Evolutionary conservation across 2,329 filamentous ascomycete species (phyloP).

Genomic region (Epichloe gansuensis): DNA sequence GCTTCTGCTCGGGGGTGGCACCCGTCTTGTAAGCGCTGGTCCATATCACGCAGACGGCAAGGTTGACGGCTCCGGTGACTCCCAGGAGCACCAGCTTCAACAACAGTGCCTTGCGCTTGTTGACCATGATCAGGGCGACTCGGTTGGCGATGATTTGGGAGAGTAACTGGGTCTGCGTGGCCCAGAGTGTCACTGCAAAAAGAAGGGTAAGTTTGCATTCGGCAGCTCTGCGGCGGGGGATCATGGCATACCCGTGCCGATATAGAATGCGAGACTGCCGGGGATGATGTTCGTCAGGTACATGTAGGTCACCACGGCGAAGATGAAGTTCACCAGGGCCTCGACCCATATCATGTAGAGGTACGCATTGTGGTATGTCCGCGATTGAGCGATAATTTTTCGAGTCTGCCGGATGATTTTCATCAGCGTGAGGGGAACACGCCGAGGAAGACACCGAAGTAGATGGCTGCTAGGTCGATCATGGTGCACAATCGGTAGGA

Average conservation of each 20-base stretch:
- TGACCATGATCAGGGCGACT: conserved; percentile 28
- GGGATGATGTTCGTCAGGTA: conserved; percentile 13
- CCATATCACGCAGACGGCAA: conserved; percentile 29
- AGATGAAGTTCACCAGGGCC: conserved; percentile 13
- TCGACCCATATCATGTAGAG: conserved; percentile 18
- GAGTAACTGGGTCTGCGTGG: conserved; percentile 25
- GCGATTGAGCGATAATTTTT: conserved; percentile 10
- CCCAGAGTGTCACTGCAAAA: conserved; percentile 8
- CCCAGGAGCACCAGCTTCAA: conserved; percentile 25
- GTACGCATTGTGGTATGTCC: conserved; percentile 12
- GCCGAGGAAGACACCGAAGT: conserved; percentile 16
- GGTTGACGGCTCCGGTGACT: conserved; percentile 24
- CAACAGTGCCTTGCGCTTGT: conserved; percentile 19
- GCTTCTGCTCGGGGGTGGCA: conserved; percentile 4
- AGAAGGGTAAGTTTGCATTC: background rate
- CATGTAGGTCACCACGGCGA: conserved; percentile 15
- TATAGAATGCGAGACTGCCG: conserved; percentile 2
- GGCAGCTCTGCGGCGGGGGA: background rate
- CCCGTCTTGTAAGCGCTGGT: conserved; percentile 20
- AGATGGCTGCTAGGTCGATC: conserved; percentile 13
- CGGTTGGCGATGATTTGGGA: conserved; percentile 35
- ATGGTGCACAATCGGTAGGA: background rate
- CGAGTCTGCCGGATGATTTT: conserved; percentile 13
- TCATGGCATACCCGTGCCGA: conserved; percentile 4
- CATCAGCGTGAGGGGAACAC: conserved; percentile 14